A percentile compares a stretch with the other conserved stretches of the same genome.
Evolutionary conservation across 2,329 filamentous ascomycete genomes (phyloP).

Genomic region (Penicillium sclerotiorum): DNA sequence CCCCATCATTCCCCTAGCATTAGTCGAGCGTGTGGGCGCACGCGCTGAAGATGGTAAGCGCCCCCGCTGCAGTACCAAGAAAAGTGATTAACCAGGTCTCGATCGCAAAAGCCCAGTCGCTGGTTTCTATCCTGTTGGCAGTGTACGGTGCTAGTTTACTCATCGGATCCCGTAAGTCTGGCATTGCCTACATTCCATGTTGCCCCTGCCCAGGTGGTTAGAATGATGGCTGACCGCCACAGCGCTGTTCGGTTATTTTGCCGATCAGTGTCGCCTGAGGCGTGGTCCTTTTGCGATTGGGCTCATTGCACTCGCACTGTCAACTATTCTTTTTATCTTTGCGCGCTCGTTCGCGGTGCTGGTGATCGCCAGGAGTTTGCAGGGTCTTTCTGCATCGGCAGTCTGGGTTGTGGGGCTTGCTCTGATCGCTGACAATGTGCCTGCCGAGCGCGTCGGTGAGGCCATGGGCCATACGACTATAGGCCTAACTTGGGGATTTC

Average conservation of each 20-base stretch:
- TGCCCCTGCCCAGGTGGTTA: too few relatives aligned
- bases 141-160: constrained; percentile 70
- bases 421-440: constrained; percentile 61
- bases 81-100: neutral
- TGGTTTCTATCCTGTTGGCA: constrained; percentile 70
- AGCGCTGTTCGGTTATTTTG: constrained; percentile 25
- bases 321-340: constrained; percentile 58
- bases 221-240: neutral
- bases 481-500: constrained; percentile 59
- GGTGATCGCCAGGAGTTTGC: constrained; percentile 55
- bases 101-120: constrained; percentile 57
- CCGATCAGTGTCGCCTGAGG: constrained; percentile 55
- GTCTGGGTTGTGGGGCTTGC: constrained; percentile 64
- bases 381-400: constrained; percentile 59
- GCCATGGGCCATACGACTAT: constrained; percentile 55
- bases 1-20: constrained; percentile 69
- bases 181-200: too few relatives aligned
- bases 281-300: constrained; percentile 61
- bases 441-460: constrained; percentile 58
- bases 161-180: constrained; percentile 34
- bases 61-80: neutral
- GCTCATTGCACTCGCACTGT: constrained; percentile 52
- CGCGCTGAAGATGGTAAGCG: constrained; percentile 43
- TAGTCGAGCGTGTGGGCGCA: constrained; percentile 38
- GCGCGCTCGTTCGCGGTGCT: constrained; percentile 52